Conservation (phyloP, 768 basidiomycete genomes). For the Podaxis carcinomalis region DNA sequence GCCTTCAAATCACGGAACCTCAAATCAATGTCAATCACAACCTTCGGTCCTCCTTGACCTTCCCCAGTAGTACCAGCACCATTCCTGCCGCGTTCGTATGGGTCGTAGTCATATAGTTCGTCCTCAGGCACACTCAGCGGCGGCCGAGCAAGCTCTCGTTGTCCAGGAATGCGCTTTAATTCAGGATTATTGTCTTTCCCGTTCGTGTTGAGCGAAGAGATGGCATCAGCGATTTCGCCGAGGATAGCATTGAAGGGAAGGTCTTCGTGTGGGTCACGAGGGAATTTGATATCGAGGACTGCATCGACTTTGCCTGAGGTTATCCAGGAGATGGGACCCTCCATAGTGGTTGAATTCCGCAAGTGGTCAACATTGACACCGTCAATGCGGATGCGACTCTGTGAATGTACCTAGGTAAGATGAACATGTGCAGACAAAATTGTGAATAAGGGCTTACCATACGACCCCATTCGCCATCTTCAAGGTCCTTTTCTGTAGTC, state of each 20-base stretch:
- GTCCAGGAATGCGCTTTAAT: constrained; percentile 71
- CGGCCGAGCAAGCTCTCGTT: constrained; percentile 81
- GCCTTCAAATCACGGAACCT: constrained; percentile 95
- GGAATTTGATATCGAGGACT: constrained; percentile 97
- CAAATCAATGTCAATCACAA: constrained; percentile 89
- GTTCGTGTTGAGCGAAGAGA: constrained; percentile 48
- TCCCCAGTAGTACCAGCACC: constrained; percentile 18
- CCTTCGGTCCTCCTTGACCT: constrained; percentile 28
- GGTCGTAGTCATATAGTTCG: constrained; percentile 13
- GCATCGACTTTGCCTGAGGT: constrained; percentile 95
- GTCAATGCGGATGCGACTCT: constrained; percentile 96
- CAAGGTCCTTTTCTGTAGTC: constrained; percentile 80
- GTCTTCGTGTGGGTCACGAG: constrained; percentile 68
- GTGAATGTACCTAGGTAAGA: constrained; percentile 8
- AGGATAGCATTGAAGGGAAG: constrained; percentile 75
- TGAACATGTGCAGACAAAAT: neutral
- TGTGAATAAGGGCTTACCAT: constrained; percentile 59
- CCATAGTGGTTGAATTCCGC: constrained; percentile 74
- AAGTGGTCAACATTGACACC: constrained; percentile 96
- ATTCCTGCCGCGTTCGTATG: constrained; percentile 19
- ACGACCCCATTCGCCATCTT: constrained; percentile 79
- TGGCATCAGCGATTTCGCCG: constrained; percentile 87
- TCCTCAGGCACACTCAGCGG: constrained; percentile 56
- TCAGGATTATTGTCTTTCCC: constrained; percentile 29
- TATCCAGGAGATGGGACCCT: constrained; percentile 96